Percentiles rank a stretch among this genome's conserved stretches.
Evolutionary conservation across 2,329 filamentous ascomycete genomes (phyloP).

Genomic region (Fusarium tjaetaba): DNA sequence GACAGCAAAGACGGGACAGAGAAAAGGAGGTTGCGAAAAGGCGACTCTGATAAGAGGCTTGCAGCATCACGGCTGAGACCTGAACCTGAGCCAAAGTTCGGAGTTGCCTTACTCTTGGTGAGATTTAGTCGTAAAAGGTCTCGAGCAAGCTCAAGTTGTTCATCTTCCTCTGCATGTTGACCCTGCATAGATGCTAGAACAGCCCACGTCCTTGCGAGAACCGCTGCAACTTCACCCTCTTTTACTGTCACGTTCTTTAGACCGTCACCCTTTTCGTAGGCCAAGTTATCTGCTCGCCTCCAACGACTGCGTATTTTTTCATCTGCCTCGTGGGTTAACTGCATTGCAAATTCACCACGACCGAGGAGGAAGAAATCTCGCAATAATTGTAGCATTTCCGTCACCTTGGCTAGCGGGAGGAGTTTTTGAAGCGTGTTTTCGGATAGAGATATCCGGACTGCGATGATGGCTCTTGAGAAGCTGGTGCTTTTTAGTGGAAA

Average conservation of each 20-base stretch:
- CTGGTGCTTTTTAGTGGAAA: slow-evolving; percentile 79
- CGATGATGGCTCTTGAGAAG: slow-evolving; percentile 76
- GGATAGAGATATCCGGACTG: slow-evolving; percentile 83
- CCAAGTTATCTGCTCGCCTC: slow-evolving; percentile 68
- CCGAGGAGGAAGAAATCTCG: slow-evolving; percentile 89
- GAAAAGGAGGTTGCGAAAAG: slow-evolving; percentile 84
- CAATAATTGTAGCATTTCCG: slow-evolving; percentile 80
- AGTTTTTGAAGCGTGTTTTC: slow-evolving; percentile 85
- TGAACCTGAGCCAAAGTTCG: slow-evolving; percentile 51
- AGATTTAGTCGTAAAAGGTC: slow-evolving; percentile 77
- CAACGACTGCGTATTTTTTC: slow-evolving; percentile 79
- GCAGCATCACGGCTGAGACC: slow-evolving; percentile 48
- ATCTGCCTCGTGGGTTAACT: slow-evolving; percentile 86
- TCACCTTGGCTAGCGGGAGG: slow-evolving; percentile 78
- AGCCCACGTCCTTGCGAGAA: slow-evolving; percentile 81
- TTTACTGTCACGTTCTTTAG: slow-evolving; percentile 71
- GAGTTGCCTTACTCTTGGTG: slow-evolving; percentile 57
- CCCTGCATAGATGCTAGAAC: slow-evolving; percentile 79
- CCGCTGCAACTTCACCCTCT: slow-evolving; percentile 84
- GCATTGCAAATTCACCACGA: slow-evolving; percentile 90
- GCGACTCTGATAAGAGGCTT: slow-evolving; percentile 57
- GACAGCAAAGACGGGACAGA: slow-evolving; percentile 76
- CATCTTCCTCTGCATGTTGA: slow-evolving; percentile 78
- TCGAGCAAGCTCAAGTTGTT: slow-evolving; percentile 83
- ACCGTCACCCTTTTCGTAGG: slow-evolving; percentile 64